Percentiles rank a stretch among this genome's conserved stretches.
Evolutionary conservation across 495 filamentous ascomycete genomes (phyloP).

Genomic region (Aspergillus sparsus): DNA sequence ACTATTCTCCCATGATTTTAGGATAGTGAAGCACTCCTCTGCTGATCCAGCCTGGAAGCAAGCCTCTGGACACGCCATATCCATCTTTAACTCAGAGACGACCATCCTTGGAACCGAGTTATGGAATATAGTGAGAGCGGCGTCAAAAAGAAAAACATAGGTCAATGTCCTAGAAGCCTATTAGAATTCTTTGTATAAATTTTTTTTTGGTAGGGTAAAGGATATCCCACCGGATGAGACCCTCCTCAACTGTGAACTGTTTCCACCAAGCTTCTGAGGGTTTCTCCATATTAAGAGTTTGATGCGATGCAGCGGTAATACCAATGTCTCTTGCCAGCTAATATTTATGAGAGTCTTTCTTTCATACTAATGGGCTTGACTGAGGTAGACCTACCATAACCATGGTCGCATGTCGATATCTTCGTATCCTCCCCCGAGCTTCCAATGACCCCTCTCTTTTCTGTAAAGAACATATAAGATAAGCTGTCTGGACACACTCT

Average conservation of each 20-base stretch:
- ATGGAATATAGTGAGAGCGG: slow-evolving; percentile 29
- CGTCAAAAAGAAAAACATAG: slow-evolving; percentile 30
- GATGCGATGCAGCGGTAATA: slow-evolving; percentile 23
- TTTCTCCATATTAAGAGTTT: slow-evolving; percentile 6
- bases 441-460: slow-evolving; percentile 28
- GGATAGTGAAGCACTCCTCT: slow-evolving; percentile 16
- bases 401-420: slow-evolving; percentile 30
- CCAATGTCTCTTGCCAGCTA: slow-evolving; percentile 27
- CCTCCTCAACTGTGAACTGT: slow-evolving; percentile 26
- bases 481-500: slow-evolving; percentile 27
- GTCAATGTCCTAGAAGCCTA: slow-evolving; percentile 21
- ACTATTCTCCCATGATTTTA: slow-evolving; percentile 23
- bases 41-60: slow-evolving; percentile 31
- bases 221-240: slow-evolving; percentile 21
- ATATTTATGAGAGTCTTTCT: background rate
- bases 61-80: slow-evolving; percentile 27
- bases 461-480: slow-evolving; percentile 30
- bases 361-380: background rate
- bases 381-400: slow-evolving; percentile 23
- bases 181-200: background rate
- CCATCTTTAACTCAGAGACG: slow-evolving; percentile 29
- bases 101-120: slow-evolving; percentile 31
- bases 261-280: slow-evolving; percentile 24
- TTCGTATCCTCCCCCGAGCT: slow-evolving; percentile 24
- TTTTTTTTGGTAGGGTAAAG: background rate